Percentiles rank a stretch among this genome's conserved stretches.
Conservation (phyloP, 768 basidiomycete genomes). For the Mycena sanguinolenta region DNA sequence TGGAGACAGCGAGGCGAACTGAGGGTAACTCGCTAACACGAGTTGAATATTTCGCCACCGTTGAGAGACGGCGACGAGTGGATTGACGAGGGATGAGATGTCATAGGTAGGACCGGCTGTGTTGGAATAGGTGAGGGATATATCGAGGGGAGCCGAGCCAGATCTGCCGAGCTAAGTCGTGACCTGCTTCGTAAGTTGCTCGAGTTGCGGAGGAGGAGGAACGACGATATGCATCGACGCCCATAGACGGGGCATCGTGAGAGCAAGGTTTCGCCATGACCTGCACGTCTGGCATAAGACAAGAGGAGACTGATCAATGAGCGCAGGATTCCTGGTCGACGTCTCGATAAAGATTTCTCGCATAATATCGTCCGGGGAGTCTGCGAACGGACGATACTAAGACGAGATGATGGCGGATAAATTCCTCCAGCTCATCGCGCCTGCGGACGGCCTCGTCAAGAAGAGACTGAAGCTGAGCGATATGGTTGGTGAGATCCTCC, state of each 20-base stretch:
- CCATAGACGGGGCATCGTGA: background rate
- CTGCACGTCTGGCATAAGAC: background rate
- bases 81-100: background rate
- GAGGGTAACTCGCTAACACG: background rate
- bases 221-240: background rate
- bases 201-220: background rate
- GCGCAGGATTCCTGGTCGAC: background rate
- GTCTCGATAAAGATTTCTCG: background rate
- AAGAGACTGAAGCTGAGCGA: background rate
- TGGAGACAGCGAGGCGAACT: background rate
- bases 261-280: background rate
- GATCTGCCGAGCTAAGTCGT: background rate
- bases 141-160: background rate
- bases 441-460: background rate
- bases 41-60: conserved; percentile 6
- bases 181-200: background rate
- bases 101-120: background rate
- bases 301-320: background rate
- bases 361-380: background rate
- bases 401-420: background rate
- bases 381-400: background rate
- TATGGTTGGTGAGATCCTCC: background rate
- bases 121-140: background rate
- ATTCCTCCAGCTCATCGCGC: background rate
- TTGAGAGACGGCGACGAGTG: background rate